Conservation (phyloP, 208 protist genomes). For the Leishmania tarentolae region DNA sequence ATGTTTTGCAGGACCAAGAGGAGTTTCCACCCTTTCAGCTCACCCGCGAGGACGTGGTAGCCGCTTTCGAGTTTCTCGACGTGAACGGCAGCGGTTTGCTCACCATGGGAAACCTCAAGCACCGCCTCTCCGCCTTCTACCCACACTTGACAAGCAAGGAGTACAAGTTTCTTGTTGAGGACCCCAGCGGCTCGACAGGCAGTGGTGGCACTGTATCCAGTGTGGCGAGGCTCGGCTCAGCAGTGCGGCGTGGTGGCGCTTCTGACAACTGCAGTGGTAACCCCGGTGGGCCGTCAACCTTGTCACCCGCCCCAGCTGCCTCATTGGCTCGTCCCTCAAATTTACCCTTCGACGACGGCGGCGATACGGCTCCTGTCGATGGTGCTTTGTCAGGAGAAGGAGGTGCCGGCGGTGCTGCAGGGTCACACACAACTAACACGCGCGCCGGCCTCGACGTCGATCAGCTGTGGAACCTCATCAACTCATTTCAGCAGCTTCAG, state of each 20-base stretch:
- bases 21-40: constrained; percentile 45
- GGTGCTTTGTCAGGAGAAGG: neutral
- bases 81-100: constrained; percentile 75
- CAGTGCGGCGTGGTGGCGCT: neutral
- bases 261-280: neutral
- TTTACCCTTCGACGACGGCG: neutral
- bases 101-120: constrained; percentile 87
- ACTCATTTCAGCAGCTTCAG: constrained; percentile 65
- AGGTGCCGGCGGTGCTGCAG: neutral
- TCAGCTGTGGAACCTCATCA: constrained; percentile 87
- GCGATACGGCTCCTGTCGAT: neutral
- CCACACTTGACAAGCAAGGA: constrained; percentile 92
- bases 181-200: constrained; percentile 37
- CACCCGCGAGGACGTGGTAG: constrained; percentile 82
- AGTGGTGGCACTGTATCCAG: neutral
- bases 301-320: neutral
- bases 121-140: constrained; percentile 91
- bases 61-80: constrained; percentile 94
- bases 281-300: neutral
- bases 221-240: neutral
- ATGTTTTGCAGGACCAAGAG: neutral
- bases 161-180: constrained; percentile 92
- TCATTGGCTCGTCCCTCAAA: neutral
- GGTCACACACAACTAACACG: neutral
- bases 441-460: constrained; percentile 75